Conservation (phyloP, 2,329 filamentous ascomycete species). For the Tolypocladium inflatum region DNA sequence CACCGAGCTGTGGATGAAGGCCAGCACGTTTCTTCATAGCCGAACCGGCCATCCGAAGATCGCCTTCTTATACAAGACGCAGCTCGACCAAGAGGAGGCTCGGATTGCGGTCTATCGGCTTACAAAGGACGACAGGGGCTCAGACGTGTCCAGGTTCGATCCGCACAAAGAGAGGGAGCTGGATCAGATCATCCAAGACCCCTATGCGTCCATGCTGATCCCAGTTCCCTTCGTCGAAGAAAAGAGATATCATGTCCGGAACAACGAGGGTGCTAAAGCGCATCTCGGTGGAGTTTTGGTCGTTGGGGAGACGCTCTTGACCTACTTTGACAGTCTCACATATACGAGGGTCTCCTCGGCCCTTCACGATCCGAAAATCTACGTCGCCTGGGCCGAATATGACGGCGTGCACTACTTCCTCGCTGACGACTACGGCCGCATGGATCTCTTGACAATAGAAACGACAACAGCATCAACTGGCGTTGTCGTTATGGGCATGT, state of each 20-base stretch:
- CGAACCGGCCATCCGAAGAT: slow-evolving; percentile 49
- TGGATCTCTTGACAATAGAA: slow-evolving; percentile 77
- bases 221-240: slow-evolving; percentile 49
- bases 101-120: slow-evolving; percentile 50
- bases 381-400: slow-evolving; percentile 83
- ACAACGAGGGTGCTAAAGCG: slow-evolving; percentile 42
- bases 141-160: slow-evolving; percentile 44
- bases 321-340: slow-evolving; percentile 74
- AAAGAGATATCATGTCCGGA: slow-evolving; percentile 51
- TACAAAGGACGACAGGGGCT: slow-evolving; percentile 48
- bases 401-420: slow-evolving; percentile 78
- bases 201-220: slow-evolving; percentile 51
- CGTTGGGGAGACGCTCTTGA: slow-evolving; percentile 70
- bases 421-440: slow-evolving; percentile 78
- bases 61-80: slow-evolving; percentile 48
- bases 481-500: slow-evolving; percentile 62
- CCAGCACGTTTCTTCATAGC: slow-evolving; percentile 46
- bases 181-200: slow-evolving; percentile 41
- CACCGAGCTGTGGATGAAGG: slow-evolving; percentile 50
- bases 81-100: slow-evolving; percentile 41
- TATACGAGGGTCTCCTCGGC: slow-evolving; percentile 55
- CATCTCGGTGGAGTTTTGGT: slow-evolving; percentile 62
- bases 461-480: slow-evolving; percentile 54
- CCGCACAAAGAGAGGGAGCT: slow-evolving; percentile 44
- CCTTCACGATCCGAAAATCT: slow-evolving; percentile 69